phyloP scores from a whole-genome alignment of 2,329 filamentous ascomycete genomes.

The Trichoderma sp. region DNA sequence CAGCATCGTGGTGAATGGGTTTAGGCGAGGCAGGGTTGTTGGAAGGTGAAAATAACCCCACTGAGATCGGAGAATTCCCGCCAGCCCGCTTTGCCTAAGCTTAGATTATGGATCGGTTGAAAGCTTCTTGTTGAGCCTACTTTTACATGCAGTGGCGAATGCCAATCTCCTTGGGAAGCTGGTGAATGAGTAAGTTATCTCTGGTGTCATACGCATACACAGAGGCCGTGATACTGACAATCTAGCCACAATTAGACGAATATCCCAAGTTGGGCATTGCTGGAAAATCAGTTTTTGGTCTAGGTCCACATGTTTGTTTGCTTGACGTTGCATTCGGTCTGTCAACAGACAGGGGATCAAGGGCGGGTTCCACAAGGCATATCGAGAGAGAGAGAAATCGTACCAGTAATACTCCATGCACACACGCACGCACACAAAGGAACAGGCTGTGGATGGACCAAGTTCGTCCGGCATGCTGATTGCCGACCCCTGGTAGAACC shows the following conservation, averaged over 20 bases:
- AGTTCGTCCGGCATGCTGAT: neutral
- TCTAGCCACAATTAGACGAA: neutral
- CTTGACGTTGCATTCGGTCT: neutral
- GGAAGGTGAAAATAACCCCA: neutral
- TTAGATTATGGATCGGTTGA: neutral
- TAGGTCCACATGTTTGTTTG: neutral
- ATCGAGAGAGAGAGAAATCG: neutral
- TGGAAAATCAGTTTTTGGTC: neutral
- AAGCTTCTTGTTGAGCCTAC: neutral
- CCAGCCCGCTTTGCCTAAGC: neutral
- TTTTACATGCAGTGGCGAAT: neutral
- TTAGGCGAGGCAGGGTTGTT: neutral
- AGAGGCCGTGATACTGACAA: neutral
- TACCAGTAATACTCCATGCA: neutral
- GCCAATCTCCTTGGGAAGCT: neutral
- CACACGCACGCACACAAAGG: neutral
- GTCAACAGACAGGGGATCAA: neutral
- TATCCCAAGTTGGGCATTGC: neutral
- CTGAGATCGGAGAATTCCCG: constrained; percentile 3
- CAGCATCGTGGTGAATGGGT: neutral
- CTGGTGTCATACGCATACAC: neutral
- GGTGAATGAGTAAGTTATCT: neutral
- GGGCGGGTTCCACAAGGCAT: neutral
- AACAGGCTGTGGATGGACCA: neutral
- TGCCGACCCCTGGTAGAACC: neutral